phyloP scores from a whole-genome alignment of 108 stramenopile species.

The Licmophora abbreviata region DNA sequence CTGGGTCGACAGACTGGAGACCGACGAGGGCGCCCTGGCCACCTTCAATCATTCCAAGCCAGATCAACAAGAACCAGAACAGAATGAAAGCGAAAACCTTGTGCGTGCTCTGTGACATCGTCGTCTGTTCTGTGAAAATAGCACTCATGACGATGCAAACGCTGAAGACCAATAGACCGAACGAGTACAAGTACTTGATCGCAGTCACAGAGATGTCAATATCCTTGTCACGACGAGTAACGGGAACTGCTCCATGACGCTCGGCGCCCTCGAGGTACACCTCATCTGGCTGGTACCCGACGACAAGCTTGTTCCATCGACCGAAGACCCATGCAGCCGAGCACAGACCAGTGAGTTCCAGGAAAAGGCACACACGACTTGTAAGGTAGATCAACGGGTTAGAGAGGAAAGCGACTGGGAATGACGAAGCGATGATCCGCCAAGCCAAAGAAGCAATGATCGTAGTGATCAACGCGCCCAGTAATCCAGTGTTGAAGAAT shows the following conservation, averaged over 20 bases:
- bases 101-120: slow-evolving; percentile 31
- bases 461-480: slow-evolving; percentile 28
- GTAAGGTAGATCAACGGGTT: slow-evolving; percentile 27
- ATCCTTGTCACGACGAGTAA: slow-evolving; percentile 13
- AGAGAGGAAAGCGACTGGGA: slow-evolving; percentile 25
- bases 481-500: slow-evolving; percentile 32
- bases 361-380: slow-evolving; percentile 21
- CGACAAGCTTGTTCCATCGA: slow-evolving; percentile 3
- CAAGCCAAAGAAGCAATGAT: slow-evolving; percentile 27
- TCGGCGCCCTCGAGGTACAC: slow-evolving; percentile 16
- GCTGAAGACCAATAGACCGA: slow-evolving; percentile 40
- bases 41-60: slow-evolving; percentile 69
- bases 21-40: slow-evolving; percentile 65
- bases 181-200: slow-evolving; percentile 33
- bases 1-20: slow-evolving; percentile 44
- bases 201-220: too few species aligned
- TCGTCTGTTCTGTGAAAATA: slow-evolving; percentile 41
- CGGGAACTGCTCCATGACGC: not conserved
- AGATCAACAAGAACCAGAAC: slow-evolving; percentile 44
- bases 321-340: slow-evolving; percentile 16
- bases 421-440: slow-evolving; percentile 27
- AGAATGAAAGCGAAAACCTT: slow-evolving; percentile 32
- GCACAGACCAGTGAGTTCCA: slow-evolving; percentile 21
- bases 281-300: slow-evolving; percentile 13
- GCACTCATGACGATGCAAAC: slow-evolving; percentile 38